Base-by-base conservation (phyloP, 1,139 yeast genomes). In the Yamadazyma sp. region DNA sequence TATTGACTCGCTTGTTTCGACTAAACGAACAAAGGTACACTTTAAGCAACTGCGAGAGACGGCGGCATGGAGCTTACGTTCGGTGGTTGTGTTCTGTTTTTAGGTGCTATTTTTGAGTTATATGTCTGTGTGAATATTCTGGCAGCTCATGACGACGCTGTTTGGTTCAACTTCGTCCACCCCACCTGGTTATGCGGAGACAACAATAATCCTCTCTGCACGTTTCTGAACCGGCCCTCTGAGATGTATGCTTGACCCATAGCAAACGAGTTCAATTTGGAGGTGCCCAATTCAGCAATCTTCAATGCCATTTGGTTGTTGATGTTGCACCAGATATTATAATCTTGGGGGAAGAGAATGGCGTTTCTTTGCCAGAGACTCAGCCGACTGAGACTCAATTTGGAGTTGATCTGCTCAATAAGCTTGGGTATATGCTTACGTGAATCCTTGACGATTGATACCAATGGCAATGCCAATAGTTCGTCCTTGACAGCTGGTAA, bases 351-450 rank as follows among this genome's bases (percentile, higher is more conserved):
- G 64, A 86, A 84, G 51, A 84, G 64, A 45, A 83, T 64, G 0
- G 94, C 91, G 14, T 80, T 73, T 51, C 82, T 74, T 51, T 83
- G 85, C 88, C 94, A 84, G 4, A 76, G 68, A 25, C 52, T 43
- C 16, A 49, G 39, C 2, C 50, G 51, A 5, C 48, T 43, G 2
- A 42, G 36, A 3, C 47, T 45, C 22, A 75, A 45, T 44, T 68
- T 60, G 23, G 55, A 53, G 42, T 69, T 71, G 32, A 86, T 70
- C 42, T 78, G 78, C 1, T 75, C 64, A 23, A 87, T 62, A 40
- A 91, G 60, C 43, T 66, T 72, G 9, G 95, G 89, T 8, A 85
- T 76, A 32, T 75, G 69, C 38, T 69, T 69, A 46, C 69, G 69
- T 0, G 69, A 61, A 48, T 85, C 94, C 2, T 59, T 58, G 8